Evolutionary conservation across 192 early-diverging fungal species (phyloP).

Genomic region (Glomus cerebriforme): DNA sequence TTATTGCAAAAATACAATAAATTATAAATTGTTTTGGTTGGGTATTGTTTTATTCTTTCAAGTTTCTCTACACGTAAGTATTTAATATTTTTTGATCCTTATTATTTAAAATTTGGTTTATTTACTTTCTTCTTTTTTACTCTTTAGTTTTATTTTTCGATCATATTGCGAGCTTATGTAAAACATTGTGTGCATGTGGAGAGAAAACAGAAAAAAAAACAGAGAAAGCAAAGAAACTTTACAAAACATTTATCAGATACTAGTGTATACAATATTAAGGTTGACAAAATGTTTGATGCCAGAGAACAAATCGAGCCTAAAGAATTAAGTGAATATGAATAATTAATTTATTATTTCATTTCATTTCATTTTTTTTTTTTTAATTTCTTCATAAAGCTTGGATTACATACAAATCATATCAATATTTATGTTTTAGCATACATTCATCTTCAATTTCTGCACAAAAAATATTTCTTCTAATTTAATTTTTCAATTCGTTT

Average conservation of each 20-base stretch:
- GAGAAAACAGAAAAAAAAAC: neutral
- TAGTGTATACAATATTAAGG: neutral
- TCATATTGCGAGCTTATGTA: neutral
- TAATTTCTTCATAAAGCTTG: too few species aligned
- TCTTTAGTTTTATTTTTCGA: neutral
- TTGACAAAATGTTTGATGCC: neutral
- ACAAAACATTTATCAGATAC: too few species aligned
- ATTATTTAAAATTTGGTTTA: neutral
- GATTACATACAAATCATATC: too few species aligned
- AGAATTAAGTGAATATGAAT: too few species aligned
- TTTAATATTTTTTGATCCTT: neutral
- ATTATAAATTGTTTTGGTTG: neutral
- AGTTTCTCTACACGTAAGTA: neutral
- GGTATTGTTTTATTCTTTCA: neutral
- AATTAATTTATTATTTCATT: too few species aligned
- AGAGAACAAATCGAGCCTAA: neutral
- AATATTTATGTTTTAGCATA: too few species aligned
- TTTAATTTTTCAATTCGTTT: too few species aligned
- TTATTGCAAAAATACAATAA: neutral
- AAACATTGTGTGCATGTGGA: neutral
- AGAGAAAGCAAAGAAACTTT: too few species aligned
- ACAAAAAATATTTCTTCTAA: too few species aligned
- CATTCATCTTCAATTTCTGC: too few species aligned
- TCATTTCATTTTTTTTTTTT: too few species aligned
- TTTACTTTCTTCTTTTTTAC: neutral